Conservation (phyloP, 1,284 basidiomycete species). For the Rugosomyces carneus region DNA sequence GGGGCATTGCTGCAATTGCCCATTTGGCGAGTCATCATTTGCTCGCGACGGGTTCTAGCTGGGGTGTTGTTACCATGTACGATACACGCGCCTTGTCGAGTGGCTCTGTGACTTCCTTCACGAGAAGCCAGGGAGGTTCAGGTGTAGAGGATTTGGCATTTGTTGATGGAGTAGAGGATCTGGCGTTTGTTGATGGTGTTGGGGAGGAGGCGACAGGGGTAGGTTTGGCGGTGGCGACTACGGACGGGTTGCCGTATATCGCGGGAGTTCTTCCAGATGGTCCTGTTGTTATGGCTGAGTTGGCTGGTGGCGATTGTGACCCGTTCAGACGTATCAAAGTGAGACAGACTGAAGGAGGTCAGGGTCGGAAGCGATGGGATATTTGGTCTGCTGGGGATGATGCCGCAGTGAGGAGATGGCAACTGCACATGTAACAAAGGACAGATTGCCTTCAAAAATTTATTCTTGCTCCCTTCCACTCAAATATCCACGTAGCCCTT, state of each 20-base stretch:
- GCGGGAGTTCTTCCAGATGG: slow-evolving; percentile 26
- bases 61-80: slow-evolving; percentile 56
- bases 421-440: slow-evolving; percentile 2
- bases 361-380: slow-evolving; percentile 45
- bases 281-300: slow-evolving; percentile 29
- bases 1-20: slow-evolving; percentile 47
- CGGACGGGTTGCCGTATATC: slow-evolving; percentile 43
- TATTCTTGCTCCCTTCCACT: no score
- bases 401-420: slow-evolving; percentile 46
- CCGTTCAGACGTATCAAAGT: slow-evolving; percentile 34
- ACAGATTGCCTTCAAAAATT: no score
- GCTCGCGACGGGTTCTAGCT: slow-evolving; percentile 57
- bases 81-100: slow-evolving; percentile 39
- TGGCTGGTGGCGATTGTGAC: slow-evolving; percentile 46
- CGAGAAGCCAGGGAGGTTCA: slow-evolving; percentile 41
- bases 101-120: slow-evolving; percentile 37
- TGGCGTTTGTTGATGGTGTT: slow-evolving; percentile 32
- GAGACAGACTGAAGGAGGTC: slow-evolving; percentile 24
- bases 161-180: slow-evolving; percentile 22
- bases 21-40: slow-evolving; percentile 36
- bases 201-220: slow-evolving; percentile 19
- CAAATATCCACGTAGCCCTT: no score
- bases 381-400: slow-evolving; percentile 62
- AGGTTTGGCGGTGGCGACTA: slow-evolving; percentile 38
- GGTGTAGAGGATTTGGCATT: slow-evolving; percentile 52